Evolutionary conservation across 2,329 filamentous ascomycete species (phyloP).

Genomic region (Beauveria brongniartii): DNA sequence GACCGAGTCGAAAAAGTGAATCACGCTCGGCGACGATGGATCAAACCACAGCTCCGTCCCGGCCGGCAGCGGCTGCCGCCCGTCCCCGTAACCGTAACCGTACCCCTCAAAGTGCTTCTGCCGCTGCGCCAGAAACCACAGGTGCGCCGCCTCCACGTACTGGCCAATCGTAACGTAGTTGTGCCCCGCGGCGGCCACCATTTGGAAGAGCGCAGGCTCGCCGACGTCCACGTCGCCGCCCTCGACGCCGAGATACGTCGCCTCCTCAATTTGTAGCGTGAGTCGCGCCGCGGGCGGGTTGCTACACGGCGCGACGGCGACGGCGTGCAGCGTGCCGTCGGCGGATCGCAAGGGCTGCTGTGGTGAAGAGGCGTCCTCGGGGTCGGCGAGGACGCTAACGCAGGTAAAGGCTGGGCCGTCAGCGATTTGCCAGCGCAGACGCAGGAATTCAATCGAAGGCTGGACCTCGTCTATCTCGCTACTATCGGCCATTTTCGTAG

Average conservation of each 20-base stretch:
- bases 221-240: not conserved
- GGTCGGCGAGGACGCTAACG: not conserved
- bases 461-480: not conserved
- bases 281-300: not conserved
- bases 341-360: not conserved
- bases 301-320: not conserved
- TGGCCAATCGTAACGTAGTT: not conserved
- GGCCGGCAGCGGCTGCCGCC: not conserved
- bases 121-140: not conserved
- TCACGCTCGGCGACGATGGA: not conserved
- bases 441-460: not conserved
- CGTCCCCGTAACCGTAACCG: not conserved
- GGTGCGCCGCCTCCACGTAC: slow-evolving; percentile 3
- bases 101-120: not conserved
- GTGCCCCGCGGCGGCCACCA: not conserved
- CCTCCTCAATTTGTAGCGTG: not conserved
- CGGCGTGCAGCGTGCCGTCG: not conserved
- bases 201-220: not conserved
- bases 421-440: slow-evolving; percentile 6
- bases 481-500: not conserved
- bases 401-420: not conserved
- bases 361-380: slow-evolving; percentile 1
- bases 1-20: slow-evolving; percentile 6
- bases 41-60: slow-evolving; percentile 7
- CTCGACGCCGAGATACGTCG: not conserved